phyloP scores from a whole-genome alignment of 148 eudicot genomes.

The Cornus kousa region DNA sequence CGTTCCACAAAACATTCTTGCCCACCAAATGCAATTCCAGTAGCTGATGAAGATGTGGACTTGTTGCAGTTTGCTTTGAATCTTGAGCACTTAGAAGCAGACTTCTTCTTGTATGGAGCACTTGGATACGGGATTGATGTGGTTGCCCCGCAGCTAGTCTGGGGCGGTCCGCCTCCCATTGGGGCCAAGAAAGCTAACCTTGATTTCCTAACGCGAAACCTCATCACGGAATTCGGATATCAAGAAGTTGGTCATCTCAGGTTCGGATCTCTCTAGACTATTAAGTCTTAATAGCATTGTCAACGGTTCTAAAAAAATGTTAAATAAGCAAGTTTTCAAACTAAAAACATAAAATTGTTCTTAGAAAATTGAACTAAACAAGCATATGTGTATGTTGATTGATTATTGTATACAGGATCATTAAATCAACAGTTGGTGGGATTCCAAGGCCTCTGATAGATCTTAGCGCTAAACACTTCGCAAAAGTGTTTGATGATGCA shows the following conservation, averaged over 20 bases:
- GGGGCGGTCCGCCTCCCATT: constrained; percentile 78
- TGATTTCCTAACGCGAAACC: constrained; percentile 25
- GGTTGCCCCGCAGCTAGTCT: constrained; percentile 50
- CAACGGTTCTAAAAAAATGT: too few relatives aligned
- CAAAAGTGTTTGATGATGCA: constrained; percentile 46
- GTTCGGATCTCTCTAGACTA: constrained; percentile 23
- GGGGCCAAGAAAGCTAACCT: constrained; percentile 78
- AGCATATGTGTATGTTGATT: background rate
- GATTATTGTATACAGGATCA: constrained; percentile 35
- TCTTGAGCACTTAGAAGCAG: constrained; percentile 65
- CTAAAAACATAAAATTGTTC: too few relatives aligned
- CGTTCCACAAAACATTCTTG: constrained; percentile 10
- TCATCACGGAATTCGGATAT: constrained; percentile 56
- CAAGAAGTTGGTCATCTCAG: constrained; percentile 89
- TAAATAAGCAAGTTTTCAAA: too few relatives aligned
- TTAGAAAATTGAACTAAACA: too few relatives aligned
- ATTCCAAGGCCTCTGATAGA: constrained; percentile 73
- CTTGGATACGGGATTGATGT: constrained; percentile 63
- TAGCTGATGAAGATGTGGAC: constrained; percentile 39
- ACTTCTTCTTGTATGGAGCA: constrained; percentile 62
- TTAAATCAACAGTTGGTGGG: constrained; percentile 58
- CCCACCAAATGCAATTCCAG: constrained; percentile 36
- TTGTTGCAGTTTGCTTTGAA: constrained; percentile 63
- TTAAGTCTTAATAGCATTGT: too few relatives aligned
- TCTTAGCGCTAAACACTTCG: constrained; percentile 49